Conservation (phyloP, 2,329 filamentous ascomycete genomes). For the Sordariomycetes sp. region DNA sequence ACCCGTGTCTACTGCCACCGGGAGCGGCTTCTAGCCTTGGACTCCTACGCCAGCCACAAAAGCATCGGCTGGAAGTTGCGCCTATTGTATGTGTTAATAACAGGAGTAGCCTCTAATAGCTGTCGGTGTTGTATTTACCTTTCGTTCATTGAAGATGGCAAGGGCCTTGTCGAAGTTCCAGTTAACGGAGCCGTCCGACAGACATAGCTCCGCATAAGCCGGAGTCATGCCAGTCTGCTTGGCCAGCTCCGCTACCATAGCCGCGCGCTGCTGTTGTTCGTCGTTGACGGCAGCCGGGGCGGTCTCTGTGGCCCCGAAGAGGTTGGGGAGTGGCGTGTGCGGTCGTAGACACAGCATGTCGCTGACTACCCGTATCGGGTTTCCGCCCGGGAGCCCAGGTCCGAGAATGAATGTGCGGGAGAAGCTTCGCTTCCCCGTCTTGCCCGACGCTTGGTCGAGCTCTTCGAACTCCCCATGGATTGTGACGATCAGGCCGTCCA, state of each 20-base stretch:
- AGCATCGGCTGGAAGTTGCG: conserved; percentile 7
- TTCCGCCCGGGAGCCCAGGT: conserved; percentile 54
- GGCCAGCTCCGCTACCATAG: conserved; percentile 65
- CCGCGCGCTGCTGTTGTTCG: conserved; percentile 40
- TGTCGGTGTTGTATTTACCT: conserved; percentile 27
- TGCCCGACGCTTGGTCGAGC: conserved; percentile 42
- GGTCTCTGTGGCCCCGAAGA: conserved; percentile 19
- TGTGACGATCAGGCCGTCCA: conserved; percentile 67
- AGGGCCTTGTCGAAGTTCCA: conserved; percentile 75
- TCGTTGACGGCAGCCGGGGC: conserved; percentile 16
- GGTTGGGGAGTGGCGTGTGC: conserved; percentile 41
- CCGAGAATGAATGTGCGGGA: conserved; percentile 73
- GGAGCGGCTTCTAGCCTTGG: background rate
- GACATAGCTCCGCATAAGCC: conserved; percentile 70
- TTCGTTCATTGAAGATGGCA: conserved; percentile 63
- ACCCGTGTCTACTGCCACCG: background rate
- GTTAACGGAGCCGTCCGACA: conserved; percentile 51
- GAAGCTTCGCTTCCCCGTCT: conserved; percentile 62
- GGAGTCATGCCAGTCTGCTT: conserved; percentile 71
- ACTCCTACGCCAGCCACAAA: conserved; percentile 3
- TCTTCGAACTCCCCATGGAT: conserved; percentile 84
- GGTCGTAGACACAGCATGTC: conserved; percentile 68
- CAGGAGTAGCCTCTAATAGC: background rate
- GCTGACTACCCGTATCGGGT: conserved; percentile 63
- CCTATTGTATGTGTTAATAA: conserved; percentile 3